Evolutionary conservation across 75 land plant genomes (phyloP), one percentile per base, ranked within the genome.

Genomic region (Cunninghamia lanceolata): DNA sequence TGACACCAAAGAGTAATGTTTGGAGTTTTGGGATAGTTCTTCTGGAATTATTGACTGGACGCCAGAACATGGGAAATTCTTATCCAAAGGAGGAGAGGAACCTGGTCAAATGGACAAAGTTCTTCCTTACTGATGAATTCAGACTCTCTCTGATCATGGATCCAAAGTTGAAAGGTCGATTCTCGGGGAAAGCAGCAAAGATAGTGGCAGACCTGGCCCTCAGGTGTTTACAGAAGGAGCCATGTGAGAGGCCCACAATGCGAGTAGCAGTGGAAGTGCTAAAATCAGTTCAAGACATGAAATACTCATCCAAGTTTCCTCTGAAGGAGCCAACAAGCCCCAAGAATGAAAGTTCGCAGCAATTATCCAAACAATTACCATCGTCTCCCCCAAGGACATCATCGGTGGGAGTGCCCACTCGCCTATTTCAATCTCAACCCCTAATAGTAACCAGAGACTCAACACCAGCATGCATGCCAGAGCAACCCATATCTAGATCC

Each of bases 1-100:
- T 95, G 0, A 93, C 97, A 14, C 93, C 94, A 9, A 96, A 95
- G 85, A 94, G 99, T 86, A 95, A 98, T 87, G 97, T 95, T 6
- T 98, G 94, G 93, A 95, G 97, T 82, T 98, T 98, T 88, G 99
- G 99, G 21, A 89, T 98, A 34, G 91, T 98, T n/a, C 93, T 98
- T 89, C 92, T 98, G 35, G 99, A 98, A 88, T 88, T 98, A 21
- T 90, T 98, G 8, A 98, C 99, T 46, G 99, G 99, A 40, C 84
- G 93, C 43, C 92, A 85, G 86, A 90, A 96, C 85, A 87, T 91
- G 47, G 99, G 95, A 83, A 75, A 59, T 8, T 52, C 32, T 17
- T 84, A 90, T 85, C 90, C 92, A 7, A 92, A 90, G 82, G 95
- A 94, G 52, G 99, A 95, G 86, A 88, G 93, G 82, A 94, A 92